Base-by-base conservation (phyloP, 352 stramenopile genomes). In the Phytophthora palmivora region DNA sequence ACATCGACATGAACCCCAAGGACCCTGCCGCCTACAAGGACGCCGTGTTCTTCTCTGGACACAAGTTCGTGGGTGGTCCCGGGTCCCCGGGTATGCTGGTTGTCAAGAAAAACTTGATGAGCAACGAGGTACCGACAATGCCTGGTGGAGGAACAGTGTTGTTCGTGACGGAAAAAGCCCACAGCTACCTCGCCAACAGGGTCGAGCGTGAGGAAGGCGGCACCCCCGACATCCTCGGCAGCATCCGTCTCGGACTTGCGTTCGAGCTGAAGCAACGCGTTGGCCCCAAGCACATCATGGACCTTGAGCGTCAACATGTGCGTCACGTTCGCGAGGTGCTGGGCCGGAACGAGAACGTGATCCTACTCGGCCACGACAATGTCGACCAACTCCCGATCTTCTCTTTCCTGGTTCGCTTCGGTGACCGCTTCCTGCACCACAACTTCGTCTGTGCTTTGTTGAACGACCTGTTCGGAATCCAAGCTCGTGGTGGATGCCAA, bases 391-490 rank as follows among this genome's bases (percentile, higher is more conserved):
- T 99, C 32, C 95, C 96, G 0, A 92, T 98, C 16, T 97, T 98
- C 63, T 98, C 96, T 6, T 98, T 99, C 56, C 70, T 99, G 1
- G 82, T 99, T 22, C 84, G 86, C 21, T 96, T 83, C 42, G 87
- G 86, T 4, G 67, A 83, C 44, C 60, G 90, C 11, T 98, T 98
- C 74, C 72, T 99, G 44, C 97, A 99, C 74, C 99, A 98, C 79
- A 99, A 99, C 68, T 99, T 98, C 60, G 97, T 99, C 24, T 98
- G 92, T 62, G 95, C 96, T 19, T 67, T 99, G 39, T 77, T 99
- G 5, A 99, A 99, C 62, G 97, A 99, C 76, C 73, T 99, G 6
- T 99, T 99, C 76, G 97, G 97, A 8, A 96, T 99, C 38, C 97
- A 84, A 39, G 77, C 68, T 0, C 74, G 74, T 14, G 77, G 74